A percentile compares a stretch with the other conserved stretches of the same genome.
phyloP scores from a whole-genome alignment of 768 basidiomycete genomes.

The Panaeolus cyanescens region DNA sequence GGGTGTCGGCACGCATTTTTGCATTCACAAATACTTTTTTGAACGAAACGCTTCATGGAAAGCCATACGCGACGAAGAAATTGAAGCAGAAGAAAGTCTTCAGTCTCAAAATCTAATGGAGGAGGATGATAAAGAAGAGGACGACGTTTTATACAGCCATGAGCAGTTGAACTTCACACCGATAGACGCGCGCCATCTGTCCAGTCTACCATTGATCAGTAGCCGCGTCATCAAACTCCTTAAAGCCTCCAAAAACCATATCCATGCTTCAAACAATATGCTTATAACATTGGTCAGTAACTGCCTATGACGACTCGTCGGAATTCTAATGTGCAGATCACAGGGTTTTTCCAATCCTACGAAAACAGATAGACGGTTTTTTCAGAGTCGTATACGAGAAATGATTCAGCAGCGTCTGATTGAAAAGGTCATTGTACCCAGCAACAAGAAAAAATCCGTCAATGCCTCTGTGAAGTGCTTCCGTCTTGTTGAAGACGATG shows the following conservation, averaged over 20 bases:
- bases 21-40: slow-evolving; percentile 84
- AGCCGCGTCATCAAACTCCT: slow-evolving; percentile 73
- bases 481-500: slow-evolving; percentile 47
- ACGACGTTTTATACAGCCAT: slow-evolving; percentile 28
- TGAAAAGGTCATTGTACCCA: slow-evolving; percentile 74
- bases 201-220: slow-evolving; percentile 72
- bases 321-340: background rate
- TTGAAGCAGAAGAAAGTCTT: slow-evolving; percentile 36
- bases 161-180: slow-evolving; percentile 59
- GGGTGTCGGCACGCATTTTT: slow-evolving; percentile 75
- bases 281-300: slow-evolving; percentile 70
- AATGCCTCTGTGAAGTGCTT: slow-evolving; percentile 63
- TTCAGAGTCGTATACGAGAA: slow-evolving; percentile 72
- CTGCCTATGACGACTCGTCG: slow-evolving; percentile 1
- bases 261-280: slow-evolving; percentile 76
- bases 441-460: slow-evolving; percentile 46
- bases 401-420: slow-evolving; percentile 73
- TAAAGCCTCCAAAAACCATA: slow-evolving; percentile 65
- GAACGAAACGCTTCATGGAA: slow-evolving; percentile 77
- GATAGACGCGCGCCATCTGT: slow-evolving; percentile 77
- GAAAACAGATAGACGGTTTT: slow-evolving; percentile 81
- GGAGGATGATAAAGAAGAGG: slow-evolving; percentile 34
- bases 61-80: slow-evolving; percentile 72
- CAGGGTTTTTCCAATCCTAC: slow-evolving; percentile 79
- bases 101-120: slow-evolving; percentile 21